A percentile compares a stretch with the other conserved stretches of the same genome.
These are phyloP conservation scores for Jatropha multifida DNA, from an alignment of 441 rosid genomes.

Conservation along the genomic window DNA sequence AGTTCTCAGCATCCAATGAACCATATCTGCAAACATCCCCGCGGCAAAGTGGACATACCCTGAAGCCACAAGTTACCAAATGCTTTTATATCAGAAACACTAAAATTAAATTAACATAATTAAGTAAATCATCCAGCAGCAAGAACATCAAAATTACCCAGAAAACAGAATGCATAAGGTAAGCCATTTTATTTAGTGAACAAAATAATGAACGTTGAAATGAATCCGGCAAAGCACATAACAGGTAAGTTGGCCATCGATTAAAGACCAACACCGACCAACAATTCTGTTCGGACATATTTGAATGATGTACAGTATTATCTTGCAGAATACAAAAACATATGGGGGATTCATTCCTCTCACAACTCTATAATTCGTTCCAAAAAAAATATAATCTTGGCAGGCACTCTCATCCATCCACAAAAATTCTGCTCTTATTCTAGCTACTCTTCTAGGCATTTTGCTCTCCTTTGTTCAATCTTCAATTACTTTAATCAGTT, in stretches of 20 bases:
- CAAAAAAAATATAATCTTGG: no score
- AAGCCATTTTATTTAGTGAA: background rate
- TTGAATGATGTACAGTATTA: background rate
- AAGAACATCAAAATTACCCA: background rate
- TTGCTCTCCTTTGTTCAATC: background rate
- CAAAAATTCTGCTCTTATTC: background rate
- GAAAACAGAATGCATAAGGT: background rate
- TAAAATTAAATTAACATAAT: background rate
- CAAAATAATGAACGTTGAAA: background rate
- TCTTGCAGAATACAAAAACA: background rate
- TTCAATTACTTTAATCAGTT: background rate
- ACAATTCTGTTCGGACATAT: background rate
- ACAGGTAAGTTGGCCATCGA: background rate
- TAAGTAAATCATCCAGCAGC: background rate
- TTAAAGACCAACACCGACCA: background rate
- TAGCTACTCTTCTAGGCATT: background rate
- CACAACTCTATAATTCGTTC: background rate
- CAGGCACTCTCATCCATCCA: background rate
- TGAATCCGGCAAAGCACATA: background rate
- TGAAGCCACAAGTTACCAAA: constrained; percentile 31
- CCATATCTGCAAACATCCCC: constrained; percentile 80
- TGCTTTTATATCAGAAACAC: background rate
- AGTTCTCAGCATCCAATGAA: constrained; percentile 39
- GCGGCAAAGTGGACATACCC: constrained; percentile 98
- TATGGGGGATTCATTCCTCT: background rate